These are phyloP conservation scores for Penicillium sp. DNA, from an alignment of 2,329 filamentous ascomycete species.

Conservation along the genomic window DNA sequence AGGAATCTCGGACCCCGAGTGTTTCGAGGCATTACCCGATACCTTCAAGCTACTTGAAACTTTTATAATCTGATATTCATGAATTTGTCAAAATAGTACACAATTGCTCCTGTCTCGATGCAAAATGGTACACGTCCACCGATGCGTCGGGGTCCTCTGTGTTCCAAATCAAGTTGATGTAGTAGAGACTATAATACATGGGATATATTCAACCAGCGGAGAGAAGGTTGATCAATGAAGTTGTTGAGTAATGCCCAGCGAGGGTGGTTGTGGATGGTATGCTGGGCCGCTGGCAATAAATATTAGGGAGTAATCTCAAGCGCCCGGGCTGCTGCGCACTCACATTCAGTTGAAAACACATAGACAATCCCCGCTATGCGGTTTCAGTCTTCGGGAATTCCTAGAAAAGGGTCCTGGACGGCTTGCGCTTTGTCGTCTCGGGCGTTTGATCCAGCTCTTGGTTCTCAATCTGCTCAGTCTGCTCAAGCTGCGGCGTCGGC, in stretches of 20 bases:
- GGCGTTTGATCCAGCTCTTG: neutral
- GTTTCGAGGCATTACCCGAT: no score
- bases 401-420: neutral
- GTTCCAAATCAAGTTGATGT: slow-evolving; percentile 8
- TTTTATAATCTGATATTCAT: neutral
- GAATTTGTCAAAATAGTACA: neutral
- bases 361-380: neutral
- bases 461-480: neutral
- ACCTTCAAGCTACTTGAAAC: neutral
- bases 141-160: neutral
- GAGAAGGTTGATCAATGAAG: neutral
- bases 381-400: neutral
- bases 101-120: neutral
- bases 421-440: neutral
- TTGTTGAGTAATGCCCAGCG: neutral
- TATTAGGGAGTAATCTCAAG: neutral
- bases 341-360: neutral
- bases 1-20: no score
- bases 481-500: neutral
- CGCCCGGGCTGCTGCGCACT: neutral
- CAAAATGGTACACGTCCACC: neutral
- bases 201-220: slow-evolving; percentile 16
- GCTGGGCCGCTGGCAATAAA: neutral
- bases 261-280: neutral
- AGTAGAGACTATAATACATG: slow-evolving; percentile 25